phyloP scores from a whole-genome alignment of 257 asterid species.

The Lavandula angustifolia region DNA sequence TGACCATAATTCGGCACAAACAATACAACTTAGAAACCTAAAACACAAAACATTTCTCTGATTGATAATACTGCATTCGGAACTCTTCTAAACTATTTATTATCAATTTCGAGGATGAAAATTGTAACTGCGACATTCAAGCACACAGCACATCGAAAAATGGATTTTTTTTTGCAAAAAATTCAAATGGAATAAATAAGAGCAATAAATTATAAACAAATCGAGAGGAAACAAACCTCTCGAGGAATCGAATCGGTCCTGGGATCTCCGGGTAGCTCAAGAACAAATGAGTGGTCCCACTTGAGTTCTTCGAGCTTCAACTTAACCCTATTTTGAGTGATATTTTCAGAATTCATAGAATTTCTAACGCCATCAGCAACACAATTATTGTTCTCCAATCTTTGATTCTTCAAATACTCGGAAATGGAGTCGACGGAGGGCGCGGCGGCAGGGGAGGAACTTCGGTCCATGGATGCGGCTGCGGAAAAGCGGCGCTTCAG shows the following conservation, averaged over 20 bases:
- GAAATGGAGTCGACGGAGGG: constrained; percentile 67
- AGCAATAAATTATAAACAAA: neutral
- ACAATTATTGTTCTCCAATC: constrained; percentile 29
- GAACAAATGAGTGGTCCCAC: constrained; percentile 90
- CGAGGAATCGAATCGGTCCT: constrained; percentile 70
- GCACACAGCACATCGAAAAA: constrained; percentile 20
- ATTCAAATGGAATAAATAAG: neutral
- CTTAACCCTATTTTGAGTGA: constrained; percentile 34
- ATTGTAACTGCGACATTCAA: constrained; percentile 8
- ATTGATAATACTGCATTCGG: neutral
- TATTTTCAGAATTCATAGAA: constrained; percentile 17
- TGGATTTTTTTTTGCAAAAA: neutral
- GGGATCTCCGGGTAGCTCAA: constrained; percentile 86
- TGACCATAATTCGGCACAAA: neutral
- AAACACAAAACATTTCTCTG: neutral
- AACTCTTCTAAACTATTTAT: neutral
- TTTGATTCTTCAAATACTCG: constrained; percentile 62
- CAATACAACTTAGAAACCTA: constrained; percentile 8
- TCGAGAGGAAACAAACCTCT: constrained; percentile 50
- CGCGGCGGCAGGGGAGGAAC: constrained; percentile 35
- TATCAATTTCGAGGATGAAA: constrained; percentile 6
- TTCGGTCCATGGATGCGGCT: constrained; percentile 57
- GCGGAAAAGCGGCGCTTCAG: constrained; percentile 40
- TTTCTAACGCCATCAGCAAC: constrained; percentile 13
- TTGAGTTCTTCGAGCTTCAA: constrained; percentile 76